phyloP scores from a whole-genome alignment of 768 basidiomycete species.

The Nidula microcarpa region DNA sequence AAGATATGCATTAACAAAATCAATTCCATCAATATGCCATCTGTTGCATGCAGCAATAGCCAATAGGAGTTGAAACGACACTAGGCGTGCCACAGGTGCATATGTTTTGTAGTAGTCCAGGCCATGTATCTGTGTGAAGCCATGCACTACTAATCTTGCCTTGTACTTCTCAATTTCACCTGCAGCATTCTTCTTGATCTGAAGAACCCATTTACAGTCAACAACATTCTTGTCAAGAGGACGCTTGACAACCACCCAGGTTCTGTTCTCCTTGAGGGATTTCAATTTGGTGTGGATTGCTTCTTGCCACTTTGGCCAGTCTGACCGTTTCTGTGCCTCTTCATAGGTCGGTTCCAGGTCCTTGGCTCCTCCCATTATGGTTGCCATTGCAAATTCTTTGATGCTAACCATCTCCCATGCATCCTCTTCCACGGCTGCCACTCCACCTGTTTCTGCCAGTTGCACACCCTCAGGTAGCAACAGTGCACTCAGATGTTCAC shows the following conservation, averaged over 20 bases:
- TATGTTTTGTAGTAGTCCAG: conserved; percentile 28
- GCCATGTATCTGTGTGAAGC: conserved; percentile 32
- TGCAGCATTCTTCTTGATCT: conserved; percentile 12
- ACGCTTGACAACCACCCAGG: conserved; percentile 8
- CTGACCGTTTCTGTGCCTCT: neutral
- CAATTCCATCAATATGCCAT: conserved; percentile 29
- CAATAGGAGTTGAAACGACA: conserved; percentile 15
- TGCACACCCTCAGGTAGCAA: neutral
- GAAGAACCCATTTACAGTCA: conserved; percentile 7
- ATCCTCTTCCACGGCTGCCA: neutral
- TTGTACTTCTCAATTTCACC: conserved; percentile 20
- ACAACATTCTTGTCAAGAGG: conserved; percentile 3
- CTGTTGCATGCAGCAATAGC: conserved; percentile 24
- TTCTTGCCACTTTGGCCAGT: conserved; percentile 7
- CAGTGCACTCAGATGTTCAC: no score
- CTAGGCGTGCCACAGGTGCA: conserved; percentile 17
- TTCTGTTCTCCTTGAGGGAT: conserved; percentile 4
- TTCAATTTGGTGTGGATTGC: conserved; percentile 7
- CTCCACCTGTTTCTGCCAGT: neutral
- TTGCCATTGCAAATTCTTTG: neutral
- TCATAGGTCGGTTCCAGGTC: neutral
- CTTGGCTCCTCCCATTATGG: neutral
- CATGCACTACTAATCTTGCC: conserved; percentile 22
- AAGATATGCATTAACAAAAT: conserved; percentile 25
- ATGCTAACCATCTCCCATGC: neutral